Conservation (phyloP, 1,284 basidiomycete species). For the Moesziomyces aphidis region DNA sequence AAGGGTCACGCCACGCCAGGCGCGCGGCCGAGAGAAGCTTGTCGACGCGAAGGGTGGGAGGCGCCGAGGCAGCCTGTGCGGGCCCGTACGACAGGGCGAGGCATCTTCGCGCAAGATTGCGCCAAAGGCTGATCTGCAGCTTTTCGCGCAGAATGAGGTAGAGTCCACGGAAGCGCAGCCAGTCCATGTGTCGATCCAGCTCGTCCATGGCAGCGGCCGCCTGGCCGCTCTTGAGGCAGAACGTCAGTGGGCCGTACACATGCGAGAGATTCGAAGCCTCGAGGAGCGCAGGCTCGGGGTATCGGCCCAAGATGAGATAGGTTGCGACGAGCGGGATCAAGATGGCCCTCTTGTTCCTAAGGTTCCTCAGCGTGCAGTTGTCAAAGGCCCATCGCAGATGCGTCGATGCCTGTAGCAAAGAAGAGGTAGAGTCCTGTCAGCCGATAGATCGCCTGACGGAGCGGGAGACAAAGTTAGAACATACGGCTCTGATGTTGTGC, state of each 20-base stretch:
- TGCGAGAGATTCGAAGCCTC: conserved; percentile 56
- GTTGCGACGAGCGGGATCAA: conserved; percentile 67
- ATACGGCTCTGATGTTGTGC: conserved; percentile 66
- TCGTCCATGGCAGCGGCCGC: conserved; percentile 53
- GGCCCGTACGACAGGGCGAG: conserved; percentile 21
- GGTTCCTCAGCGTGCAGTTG: conserved; percentile 58
- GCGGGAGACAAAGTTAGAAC: conserved; percentile 4
- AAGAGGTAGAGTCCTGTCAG: neutral
- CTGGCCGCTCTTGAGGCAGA: conserved; percentile 61
- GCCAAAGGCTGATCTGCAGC: conserved; percentile 68
- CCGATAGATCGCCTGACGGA: neutral
- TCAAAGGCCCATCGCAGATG: conserved; percentile 68
- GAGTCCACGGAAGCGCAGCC: conserved; percentile 66
- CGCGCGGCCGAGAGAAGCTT: conserved; percentile 61
- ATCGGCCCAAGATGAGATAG: conserved; percentile 68
- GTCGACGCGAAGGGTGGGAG: conserved; percentile 65
- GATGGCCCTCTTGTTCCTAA: conserved; percentile 66
- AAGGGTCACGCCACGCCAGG: conserved; percentile 63
- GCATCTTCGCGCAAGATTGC: conserved; percentile 67
- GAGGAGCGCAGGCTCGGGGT: conserved; percentile 63
- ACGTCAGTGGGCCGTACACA: conserved; percentile 53
- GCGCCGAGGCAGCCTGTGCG: conserved; percentile 43
- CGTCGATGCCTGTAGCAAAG: conserved; percentile 55
- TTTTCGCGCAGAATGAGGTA: conserved; percentile 69
- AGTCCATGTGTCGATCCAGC: conserved; percentile 64